Conservation (phyloP, 345 rosid genomes). For the Barbarea vulgaris region DNA sequence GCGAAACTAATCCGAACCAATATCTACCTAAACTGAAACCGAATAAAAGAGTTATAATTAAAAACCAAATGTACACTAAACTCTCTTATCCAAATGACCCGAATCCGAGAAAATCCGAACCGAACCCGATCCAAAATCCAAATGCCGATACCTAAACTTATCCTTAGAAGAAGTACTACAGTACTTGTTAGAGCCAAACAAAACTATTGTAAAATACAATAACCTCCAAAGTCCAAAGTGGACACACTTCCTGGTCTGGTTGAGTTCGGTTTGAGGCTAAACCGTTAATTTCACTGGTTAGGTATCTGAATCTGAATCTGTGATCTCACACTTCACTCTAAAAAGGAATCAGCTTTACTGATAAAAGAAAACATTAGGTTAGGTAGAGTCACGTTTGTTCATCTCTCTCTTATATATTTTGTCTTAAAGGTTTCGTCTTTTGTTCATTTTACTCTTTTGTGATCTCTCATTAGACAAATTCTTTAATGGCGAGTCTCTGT, state of each 20-base stretch:
- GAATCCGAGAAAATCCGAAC: too few species aligned
- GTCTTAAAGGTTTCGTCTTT: background rate
- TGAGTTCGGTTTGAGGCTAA: background rate
- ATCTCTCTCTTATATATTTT: background rate
- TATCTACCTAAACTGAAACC: too few species aligned
- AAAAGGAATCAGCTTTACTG: constrained; percentile 25
- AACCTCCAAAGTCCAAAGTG: background rate
- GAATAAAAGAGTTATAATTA: too few species aligned
- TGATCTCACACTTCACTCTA: constrained; percentile 31
- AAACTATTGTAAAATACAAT: too few species aligned
- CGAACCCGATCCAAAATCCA: too few species aligned
- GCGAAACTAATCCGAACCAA: too few species aligned
- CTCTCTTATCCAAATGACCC: too few species aligned
- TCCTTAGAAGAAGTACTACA: background rate
- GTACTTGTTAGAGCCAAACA: background rate
- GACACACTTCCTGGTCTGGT: constrained; percentile 9
- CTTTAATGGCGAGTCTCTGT: constrained; percentile 48
- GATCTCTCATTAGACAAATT: background rate
- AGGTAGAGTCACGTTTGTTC: constrained; percentile 33
- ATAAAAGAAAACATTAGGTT: constrained; percentile 32
- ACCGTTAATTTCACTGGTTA: constrained; percentile 18
- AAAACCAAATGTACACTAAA: too few species aligned
- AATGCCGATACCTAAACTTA: too few species aligned
- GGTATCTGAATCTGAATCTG: constrained; percentile 29
- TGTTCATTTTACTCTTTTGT: background rate